Conservation (phyloP, 257 asterid genomes). For the Ilex asprella region DNA sequence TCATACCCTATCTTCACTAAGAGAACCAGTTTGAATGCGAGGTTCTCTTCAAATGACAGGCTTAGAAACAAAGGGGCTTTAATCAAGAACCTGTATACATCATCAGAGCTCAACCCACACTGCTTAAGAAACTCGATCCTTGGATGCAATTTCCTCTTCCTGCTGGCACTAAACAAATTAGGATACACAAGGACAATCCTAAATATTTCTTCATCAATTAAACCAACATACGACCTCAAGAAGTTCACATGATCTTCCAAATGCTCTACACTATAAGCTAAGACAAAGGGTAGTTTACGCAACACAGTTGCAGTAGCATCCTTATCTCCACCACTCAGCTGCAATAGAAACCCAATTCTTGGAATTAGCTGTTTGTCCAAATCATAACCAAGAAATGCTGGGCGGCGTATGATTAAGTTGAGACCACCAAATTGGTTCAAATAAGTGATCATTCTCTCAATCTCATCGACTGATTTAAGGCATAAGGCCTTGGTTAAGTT, state of each 20-base stretch:
- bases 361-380: constrained; percentile 69
- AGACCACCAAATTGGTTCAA: constrained; percentile 62
- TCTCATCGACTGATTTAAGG: constrained; percentile 47
- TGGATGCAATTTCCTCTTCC: constrained; percentile 72
- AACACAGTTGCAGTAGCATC: constrained; percentile 43
- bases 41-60: constrained; percentile 66
- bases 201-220: constrained; percentile 61
- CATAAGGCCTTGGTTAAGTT: constrained; percentile 63
- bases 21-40: constrained; percentile 55
- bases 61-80: constrained; percentile 79
- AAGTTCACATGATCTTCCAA: constrained; percentile 69
- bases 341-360: constrained; percentile 57
- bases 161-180: constrained; percentile 68
- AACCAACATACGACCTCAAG: constrained; percentile 63
- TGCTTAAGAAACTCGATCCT: constrained; percentile 73
- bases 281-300: constrained; percentile 57
- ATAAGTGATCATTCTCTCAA: constrained; percentile 55
- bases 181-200: constrained; percentile 65
- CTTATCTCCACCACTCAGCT: constrained; percentile 59
- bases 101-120: constrained; percentile 65
- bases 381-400: constrained; percentile 60
- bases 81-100: constrained; percentile 54
- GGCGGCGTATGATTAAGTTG: constrained; percentile 62
- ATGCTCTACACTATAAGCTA: constrained; percentile 73
- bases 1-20: constrained; percentile 69